Conservation (phyloP, 2,329 filamentous ascomycete species). For the Lomentospora prolificans region DNA sequence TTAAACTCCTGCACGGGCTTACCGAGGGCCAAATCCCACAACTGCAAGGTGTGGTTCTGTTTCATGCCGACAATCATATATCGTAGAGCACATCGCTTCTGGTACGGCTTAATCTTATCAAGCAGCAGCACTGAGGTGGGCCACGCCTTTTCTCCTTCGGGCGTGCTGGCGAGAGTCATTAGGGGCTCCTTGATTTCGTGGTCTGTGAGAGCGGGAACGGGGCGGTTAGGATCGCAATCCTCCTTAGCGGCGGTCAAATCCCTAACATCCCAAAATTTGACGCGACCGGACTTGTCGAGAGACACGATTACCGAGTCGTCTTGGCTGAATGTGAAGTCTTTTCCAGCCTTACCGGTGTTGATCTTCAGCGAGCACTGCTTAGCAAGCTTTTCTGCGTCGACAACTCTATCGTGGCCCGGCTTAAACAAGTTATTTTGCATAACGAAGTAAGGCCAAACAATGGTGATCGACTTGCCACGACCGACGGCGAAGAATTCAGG, state of each 20-base stretch:
- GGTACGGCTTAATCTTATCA: slow-evolving; percentile 89
- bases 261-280: slow-evolving; percentile 97
- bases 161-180: slow-evolving; percentile 76
- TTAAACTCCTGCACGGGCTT: slow-evolving; percentile 97
- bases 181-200: slow-evolving; percentile 79
- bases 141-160: slow-evolving; percentile 87
- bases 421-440: slow-evolving; percentile 55
- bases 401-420: slow-evolving; percentile 53
- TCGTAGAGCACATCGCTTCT: slow-evolving; percentile 78
- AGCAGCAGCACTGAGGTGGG: slow-evolving; percentile 93
- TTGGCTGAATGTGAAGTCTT: slow-evolving; percentile 96
- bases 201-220: slow-evolving; percentile 44
- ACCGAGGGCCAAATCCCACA: slow-evolving; percentile 92
- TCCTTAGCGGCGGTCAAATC: slow-evolving; percentile 53
- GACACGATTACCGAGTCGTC: slow-evolving; percentile 92
- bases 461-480: slow-evolving; percentile 89
- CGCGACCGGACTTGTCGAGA: slow-evolving; percentile 88
- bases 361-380: slow-evolving; percentile 85
- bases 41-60: slow-evolving; percentile 95
- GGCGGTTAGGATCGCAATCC: slow-evolving; percentile 37
- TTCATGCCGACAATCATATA: slow-evolving; percentile 98
- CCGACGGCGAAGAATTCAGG: slow-evolving; percentile 93
- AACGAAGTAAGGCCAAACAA: slow-evolving; percentile 63
- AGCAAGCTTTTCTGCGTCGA: slow-evolving; percentile 81
- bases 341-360: slow-evolving; percentile 93